Base-by-base conservation (phyloP, 1,284 basidiomycete species). In the Uromyces viciae-fabae region DNA sequence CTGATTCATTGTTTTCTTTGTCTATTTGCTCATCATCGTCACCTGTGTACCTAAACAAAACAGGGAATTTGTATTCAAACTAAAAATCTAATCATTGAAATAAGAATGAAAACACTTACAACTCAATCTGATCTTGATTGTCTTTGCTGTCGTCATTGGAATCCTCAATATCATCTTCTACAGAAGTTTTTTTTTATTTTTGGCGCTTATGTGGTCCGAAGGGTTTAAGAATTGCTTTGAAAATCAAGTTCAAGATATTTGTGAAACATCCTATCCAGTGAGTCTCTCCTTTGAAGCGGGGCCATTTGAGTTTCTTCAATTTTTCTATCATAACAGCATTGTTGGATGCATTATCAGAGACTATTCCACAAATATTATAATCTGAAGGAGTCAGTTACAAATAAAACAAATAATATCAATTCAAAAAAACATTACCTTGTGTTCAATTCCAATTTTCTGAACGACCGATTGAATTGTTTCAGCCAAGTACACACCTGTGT, bases 261-360 rank as follows among this genome's bases (percentile, higher is more conserved):
- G 54, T 25, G 28, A 56, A 56, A 25, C 54, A 56, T 25, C 54
- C 8, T 19, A 56, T 56, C 54, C 54, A 56, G 28, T 56, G 54
- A 25, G 54, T 19, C 54, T 56, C 54, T 56, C 54, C 54, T 25
- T 56, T 56, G 54, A 56, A 56, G 22, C 54, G 22, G 28, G 54
- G 54, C 54, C 54, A 56, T 56, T 56, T 56, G 22, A 56, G 54
- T 56, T 56, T 56, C 28, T 56, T 56, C 54, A 56, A 56, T 19
- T 56, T 25, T 8, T 56, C 54, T n/a, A 56, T 56, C 54, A 56
- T 56, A 19, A 56, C 54, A 8, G 54, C 22, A 25, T 56, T 56
- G 54, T 56, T 56, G 54, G 54, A 56, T n/a, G 54, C 54, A 56
- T 56, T 56, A 56, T 56, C 22, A 25, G 54, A 56, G 7, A 56